Percentiles rank a stretch among this genome's conserved stretches.
Conservation (phyloP, 129 eudicot species). For the Ambrosia trifida region DNA sequence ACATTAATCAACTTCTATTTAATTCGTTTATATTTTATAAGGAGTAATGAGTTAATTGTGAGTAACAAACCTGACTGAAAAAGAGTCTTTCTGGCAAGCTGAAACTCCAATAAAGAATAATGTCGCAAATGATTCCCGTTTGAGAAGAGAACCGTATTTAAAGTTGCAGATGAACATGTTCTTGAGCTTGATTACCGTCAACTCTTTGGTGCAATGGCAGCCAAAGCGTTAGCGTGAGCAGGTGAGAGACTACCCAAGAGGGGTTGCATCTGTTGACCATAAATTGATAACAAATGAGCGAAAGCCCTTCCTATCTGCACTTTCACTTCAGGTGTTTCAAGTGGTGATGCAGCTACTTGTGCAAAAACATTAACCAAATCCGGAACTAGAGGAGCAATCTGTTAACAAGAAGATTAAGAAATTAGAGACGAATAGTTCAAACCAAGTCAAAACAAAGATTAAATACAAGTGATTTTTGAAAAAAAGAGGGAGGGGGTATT, state of each 20-base stretch:
- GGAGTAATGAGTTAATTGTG: not conserved
- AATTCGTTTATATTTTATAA: not conserved
- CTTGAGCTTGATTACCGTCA: conserved; percentile 39
- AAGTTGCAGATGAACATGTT: not conserved
- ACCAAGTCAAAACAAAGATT: not conserved
- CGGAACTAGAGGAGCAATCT: conserved; percentile 82
- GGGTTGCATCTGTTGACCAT: conserved; percentile 92
- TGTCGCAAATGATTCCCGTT: conserved; percentile 20
- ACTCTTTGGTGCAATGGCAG: conserved; percentile 74
- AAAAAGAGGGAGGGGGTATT: not conserved
- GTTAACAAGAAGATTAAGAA: conserved; percentile 25
- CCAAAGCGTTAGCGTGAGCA: conserved; percentile 83
- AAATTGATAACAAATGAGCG: conserved; percentile 74
- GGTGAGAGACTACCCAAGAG: conserved; percentile 78
- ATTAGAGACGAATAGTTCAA: conserved; percentile 9
- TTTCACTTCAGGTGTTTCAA: conserved; percentile 86
- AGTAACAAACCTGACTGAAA: conserved; percentile 29
- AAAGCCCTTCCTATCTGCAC: conserved; percentile 78
- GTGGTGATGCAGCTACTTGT: conserved; percentile 75
- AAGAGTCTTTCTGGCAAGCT: conserved; percentile 30
- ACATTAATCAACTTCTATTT: not conserved
- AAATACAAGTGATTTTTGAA: not conserved
- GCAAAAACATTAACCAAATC: conserved; percentile 87
- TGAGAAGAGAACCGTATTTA: conserved; percentile 2
- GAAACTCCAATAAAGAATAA: conserved; percentile 25